Evolutionary conservation across 176 grass and related monocot genomes (phyloP), one percentile per base, ranked within the genome.

Genomic region (Avena atlantica): DNA sequence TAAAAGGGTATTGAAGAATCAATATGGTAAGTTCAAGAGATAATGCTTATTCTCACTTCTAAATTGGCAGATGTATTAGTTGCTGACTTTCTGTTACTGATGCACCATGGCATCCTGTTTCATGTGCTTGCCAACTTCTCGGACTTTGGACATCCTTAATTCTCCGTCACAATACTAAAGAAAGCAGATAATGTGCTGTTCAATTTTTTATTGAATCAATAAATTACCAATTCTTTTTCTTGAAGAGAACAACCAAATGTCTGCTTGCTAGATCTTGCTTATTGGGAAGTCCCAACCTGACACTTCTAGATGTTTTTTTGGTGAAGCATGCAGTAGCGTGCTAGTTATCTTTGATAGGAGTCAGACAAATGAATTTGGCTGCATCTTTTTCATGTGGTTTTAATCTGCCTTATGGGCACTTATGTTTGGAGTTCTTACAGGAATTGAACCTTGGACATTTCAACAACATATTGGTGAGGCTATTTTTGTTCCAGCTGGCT

Each of bases 401-500:
- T 59, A 62, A 72, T 59, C 65, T 85, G n/a, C 58, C 23, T 89
- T 65, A 52, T 76, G 52, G 10, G 15, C 56, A 79, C 51, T 84
- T 48, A 12, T 8, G 48, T 85, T 86, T 87, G 86, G 68, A 88
- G 12, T 78, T 67, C 15, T 87, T 78, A 74, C 87, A 99, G 97
- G 89, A 94, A 87, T 99, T 80, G 86, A 94, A 79, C 90, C 94
- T 49, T 86, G 85, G 90, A 90, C 89, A 62, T 93, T 99, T 81
- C 76, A 86, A 76, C 97, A 99, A 85, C 90, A 92, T 86, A 73
- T 99, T 8, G 92, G 97, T 3, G 97, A 96, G 78, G 94, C 94
- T 92, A 85, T 96, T 85, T 99, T 99, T 80, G 70, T 96, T 87
- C 97, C 97, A 65, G 87, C 97, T 78, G 97, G 97, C 64, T 99